Evolutionary conservation across 2,329 filamentous ascomycete genomes (phyloP), one percentile per base, ranked within the genome.

Genomic region (Uncinocarpus reesii): DNA sequence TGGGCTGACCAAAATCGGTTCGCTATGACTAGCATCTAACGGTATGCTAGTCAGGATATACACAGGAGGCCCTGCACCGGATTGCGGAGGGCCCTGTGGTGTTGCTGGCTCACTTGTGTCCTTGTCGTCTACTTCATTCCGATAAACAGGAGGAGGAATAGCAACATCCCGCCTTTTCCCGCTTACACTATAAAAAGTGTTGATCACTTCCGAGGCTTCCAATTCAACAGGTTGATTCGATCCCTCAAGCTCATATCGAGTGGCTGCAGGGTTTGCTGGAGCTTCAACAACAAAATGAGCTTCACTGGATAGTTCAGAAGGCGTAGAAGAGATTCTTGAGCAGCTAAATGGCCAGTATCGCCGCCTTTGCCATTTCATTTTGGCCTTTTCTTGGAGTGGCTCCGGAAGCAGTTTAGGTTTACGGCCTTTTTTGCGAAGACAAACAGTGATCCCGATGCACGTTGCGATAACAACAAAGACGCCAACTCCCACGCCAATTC

Each of bases 281-380:
- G 58, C 55, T 49, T 62, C 60, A 18, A 52, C 51, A 4, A 56
- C 55, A 34, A 58, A 55, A 20, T 46, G 54, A 38, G 56, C 57
- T 42, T 61, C 58, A 6, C 49, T 59, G 15, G 53, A 48, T 23
- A 62, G 48, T 43, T 62, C 60, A 23, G 40, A 35, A 24, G 47
- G 47, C 21, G 42, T 10, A 18, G 26, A 16, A 10, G 35, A n/a
- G 13, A 28, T 35, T 46, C 47, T 24, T 16, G 26, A 50, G 42
- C 45, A 29, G 45, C 44, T 51, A 28, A 56, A 35, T 18, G 51
- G 46, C 45, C 53, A 48, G 10, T 21, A 47, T 42, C 18, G n/a
- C 20, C 24, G 47, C 26, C 20, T 44, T 21, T 10, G 26, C 42
- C 18, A 38, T 46, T 53, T 40, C 47, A 52, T 36, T 32, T 47